Evolutionary conservation across 805 yeast genomes (phyloP).

Genomic region (Monosporozyma yasuniensis): DNA sequence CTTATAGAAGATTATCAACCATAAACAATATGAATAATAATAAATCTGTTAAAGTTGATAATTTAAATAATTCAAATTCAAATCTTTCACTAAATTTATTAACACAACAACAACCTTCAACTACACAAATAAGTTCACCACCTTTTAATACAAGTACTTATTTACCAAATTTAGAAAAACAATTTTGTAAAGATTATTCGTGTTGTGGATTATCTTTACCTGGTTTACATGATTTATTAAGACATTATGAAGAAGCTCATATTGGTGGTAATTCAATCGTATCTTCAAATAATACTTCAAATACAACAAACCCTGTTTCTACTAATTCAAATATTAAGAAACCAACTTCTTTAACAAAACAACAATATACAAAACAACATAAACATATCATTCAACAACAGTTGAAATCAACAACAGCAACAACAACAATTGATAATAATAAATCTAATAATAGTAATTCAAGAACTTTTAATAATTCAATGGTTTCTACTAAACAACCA

Average conservation of each 20-base stretch:
- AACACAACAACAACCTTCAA: neutral
- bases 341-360: neutral
- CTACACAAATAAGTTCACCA: slow-evolving; percentile 38
- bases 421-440: neutral
- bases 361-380: slow-evolving; percentile 1
- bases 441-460: neutral
- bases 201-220: slow-evolving; percentile 93
- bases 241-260: slow-evolving; percentile 96
- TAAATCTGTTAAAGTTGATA: neutral
- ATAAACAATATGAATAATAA: slow-evolving; percentile 4
- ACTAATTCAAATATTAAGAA: neutral
- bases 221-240: slow-evolving; percentile 82
- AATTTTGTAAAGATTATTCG: slow-evolving; percentile 91
- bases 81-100: neutral
- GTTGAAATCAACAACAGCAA: neutral
- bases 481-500: neutral
- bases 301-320: neutral
- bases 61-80: slow-evolving; percentile 6
- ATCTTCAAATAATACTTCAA: neutral
- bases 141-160: slow-evolving; percentile 59
- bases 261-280: slow-evolving; percentile 30
- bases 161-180: slow-evolving; percentile 87
- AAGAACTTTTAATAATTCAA: neutral
- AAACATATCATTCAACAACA: slow-evolving; percentile 7
- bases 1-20: slow-evolving; percentile 10